Conservation (phyloP, 305 asterid species). For the Fraxinus latifolia region DNA sequence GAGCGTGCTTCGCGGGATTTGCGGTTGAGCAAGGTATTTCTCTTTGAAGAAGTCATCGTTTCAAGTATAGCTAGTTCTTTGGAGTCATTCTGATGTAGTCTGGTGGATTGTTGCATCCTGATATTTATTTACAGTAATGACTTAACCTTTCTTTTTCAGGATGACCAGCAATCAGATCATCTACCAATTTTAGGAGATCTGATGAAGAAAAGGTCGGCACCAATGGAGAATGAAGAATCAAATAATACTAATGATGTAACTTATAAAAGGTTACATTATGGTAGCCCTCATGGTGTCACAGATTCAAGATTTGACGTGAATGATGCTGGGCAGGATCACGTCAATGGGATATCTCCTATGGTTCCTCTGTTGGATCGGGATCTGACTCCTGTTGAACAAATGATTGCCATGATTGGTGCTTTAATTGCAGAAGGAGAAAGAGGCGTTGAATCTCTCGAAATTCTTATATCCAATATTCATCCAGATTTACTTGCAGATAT, state of each 20-base stretch:
- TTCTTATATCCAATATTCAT: constrained; percentile 76
- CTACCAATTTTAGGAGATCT: constrained; percentile 51
- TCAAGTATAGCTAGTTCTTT: constrained; percentile 9
- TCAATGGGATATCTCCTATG: constrained; percentile 58
- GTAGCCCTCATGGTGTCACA: constrained; percentile 42
- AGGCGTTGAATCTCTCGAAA: constrained; percentile 82
- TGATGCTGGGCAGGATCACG: constrained; percentile 52
- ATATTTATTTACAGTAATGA: constrained; percentile 6
- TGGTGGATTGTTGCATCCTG: constrained; percentile 14
- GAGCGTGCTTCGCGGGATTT: constrained; percentile 84
- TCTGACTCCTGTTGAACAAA: constrained; percentile 76
- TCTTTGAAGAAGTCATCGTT: constrained; percentile 16
- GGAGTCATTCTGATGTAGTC: constrained; percentile 15
- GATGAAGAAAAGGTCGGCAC: constrained; percentile 62
- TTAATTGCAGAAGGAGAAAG: constrained; percentile 95
- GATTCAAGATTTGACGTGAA: constrained; percentile 39
- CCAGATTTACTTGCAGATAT: constrained; percentile 98
- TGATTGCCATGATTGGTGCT: constrained; percentile 92
- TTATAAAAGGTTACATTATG: constrained; percentile 63
- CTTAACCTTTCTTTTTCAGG: constrained; percentile 43
- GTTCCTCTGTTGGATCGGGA: constrained; percentile 50
- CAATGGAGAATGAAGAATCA: constrained; percentile 57
- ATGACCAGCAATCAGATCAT: constrained; percentile 58
- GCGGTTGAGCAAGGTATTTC: constrained; percentile 66
- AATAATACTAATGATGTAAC: constrained; percentile 39